phyloP scores from a whole-genome alignment of 2,329 filamentous ascomycete species.

The Hypoxylon sp. region DNA sequence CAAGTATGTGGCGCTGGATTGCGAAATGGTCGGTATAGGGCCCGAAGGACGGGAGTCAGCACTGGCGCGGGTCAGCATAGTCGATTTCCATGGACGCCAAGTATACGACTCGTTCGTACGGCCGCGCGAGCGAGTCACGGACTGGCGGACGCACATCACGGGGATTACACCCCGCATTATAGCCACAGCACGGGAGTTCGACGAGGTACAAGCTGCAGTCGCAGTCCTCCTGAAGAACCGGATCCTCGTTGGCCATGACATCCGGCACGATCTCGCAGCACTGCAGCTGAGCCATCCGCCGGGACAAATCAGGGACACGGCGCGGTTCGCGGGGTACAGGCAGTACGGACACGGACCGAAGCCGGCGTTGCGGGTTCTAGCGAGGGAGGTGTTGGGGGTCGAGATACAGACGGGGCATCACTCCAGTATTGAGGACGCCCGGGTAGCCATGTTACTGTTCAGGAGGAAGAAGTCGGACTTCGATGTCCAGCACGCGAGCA shows the following conservation, averaged over 20 bases:
- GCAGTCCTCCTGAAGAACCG: constrained; percentile 72
- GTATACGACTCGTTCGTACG: constrained; percentile 94
- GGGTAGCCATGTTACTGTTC: constrained; percentile 91
- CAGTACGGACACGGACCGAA: constrained; percentile 76
- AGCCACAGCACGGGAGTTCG: constrained; percentile 73
- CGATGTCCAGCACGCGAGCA: constrained; percentile 81
- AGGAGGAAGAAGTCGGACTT: constrained; percentile 85
- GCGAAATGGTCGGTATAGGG: constrained; percentile 96
- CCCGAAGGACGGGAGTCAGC: constrained; percentile 76
- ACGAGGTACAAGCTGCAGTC: constrained; percentile 80
- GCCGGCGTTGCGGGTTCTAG: constrained; percentile 72
- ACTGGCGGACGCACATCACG: constrained; percentile 90
- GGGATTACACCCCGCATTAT: constrained; percentile 76
- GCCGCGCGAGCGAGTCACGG: constrained; percentile 81
- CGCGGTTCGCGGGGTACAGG: constrained; percentile 79
- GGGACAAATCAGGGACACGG: constrained; percentile 86
- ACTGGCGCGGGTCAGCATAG: constrained; percentile 87
- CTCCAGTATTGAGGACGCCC: constrained; percentile 81
- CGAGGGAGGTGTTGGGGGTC: constrained; percentile 67
- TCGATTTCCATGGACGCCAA: constrained; percentile 93
- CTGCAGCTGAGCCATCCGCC: constrained; percentile 83
- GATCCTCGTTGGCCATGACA: constrained; percentile 77
- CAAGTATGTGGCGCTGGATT: constrained; percentile 94
- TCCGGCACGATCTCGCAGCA: constrained; percentile 78
- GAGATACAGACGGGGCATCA: constrained; percentile 74